These are phyloP conservation scores for Punica granatum DNA, from an alignment of 345 rosid species.

Conservation along the genomic window DNA sequence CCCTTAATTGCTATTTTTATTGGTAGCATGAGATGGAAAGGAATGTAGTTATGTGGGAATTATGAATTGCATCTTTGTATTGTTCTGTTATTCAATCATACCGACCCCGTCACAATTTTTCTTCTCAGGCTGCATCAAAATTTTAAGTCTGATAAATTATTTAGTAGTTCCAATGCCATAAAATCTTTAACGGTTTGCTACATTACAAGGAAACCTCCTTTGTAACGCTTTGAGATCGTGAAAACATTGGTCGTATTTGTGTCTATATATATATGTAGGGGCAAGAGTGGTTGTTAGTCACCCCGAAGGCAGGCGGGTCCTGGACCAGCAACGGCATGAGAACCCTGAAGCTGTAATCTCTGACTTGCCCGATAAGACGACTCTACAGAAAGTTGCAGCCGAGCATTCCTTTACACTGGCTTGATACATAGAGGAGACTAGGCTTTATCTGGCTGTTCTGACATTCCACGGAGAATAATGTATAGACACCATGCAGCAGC, in stretches of 20 bases:
- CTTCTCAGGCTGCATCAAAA: too few relatives aligned
- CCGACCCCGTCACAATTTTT: too few relatives aligned
- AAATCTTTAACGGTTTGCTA: too few relatives aligned
- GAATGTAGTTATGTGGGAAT: too few relatives aligned
- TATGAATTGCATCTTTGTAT: too few relatives aligned
- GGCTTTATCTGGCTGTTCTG: conserved; percentile 63
- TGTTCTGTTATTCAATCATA: too few relatives aligned
- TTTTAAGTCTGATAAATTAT: too few relatives aligned
- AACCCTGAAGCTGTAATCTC: conserved; percentile 55
- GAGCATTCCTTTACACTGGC: conserved; percentile 49
- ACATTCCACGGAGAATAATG: too few relatives aligned
- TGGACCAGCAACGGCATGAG: conserved; percentile 56
- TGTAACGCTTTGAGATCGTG: not conserved
- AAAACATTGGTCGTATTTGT: not conserved
- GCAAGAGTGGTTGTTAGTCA: conserved; percentile 78
- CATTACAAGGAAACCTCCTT: too few relatives aligned
- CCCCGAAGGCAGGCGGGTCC: conserved; percentile 59
- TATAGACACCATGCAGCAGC: too few relatives aligned
- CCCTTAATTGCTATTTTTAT: not conserved
- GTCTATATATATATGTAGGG: conserved; percentile 29
- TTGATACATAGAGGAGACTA: conserved; percentile 58
- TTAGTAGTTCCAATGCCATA: too few relatives aligned
- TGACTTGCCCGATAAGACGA: conserved; percentile 60
- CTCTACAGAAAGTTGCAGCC: conserved; percentile 46
- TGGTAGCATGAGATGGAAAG: not conserved